These are phyloP conservation scores for Omphalea diandra DNA, from an alignment of 441 rosid species.

Conservation along the genomic window DNA sequence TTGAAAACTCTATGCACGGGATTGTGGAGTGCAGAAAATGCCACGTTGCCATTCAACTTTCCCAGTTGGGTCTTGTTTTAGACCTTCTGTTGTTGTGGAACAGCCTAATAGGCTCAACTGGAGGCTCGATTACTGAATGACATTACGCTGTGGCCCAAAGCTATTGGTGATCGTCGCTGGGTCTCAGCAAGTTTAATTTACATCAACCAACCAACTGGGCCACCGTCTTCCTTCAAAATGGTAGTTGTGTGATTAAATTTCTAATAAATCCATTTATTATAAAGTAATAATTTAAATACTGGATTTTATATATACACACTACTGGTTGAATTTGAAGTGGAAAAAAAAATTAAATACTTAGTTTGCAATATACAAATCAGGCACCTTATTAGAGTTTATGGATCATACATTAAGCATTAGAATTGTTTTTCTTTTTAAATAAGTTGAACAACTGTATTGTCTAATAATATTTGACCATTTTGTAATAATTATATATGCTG, in stretches of 20 bases:
- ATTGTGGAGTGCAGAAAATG: conserved; percentile 18
- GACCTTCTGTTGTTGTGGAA: neutral
- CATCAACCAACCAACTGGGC: no score
- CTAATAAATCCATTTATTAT: no score
- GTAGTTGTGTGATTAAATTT: no score
- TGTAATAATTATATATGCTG: neutral
- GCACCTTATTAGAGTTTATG: neutral
- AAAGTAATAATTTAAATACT: no score
- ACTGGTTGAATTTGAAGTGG: no score
- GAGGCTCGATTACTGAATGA: neutral
- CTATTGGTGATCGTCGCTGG: neutral
- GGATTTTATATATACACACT: no score
- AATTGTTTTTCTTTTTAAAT: no score
- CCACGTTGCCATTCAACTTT: neutral
- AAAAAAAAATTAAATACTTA: no score
- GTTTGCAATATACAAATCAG: neutral
- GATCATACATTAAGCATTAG: neutral
- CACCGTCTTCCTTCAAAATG: no score
- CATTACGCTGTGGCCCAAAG: neutral
- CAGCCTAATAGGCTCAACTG: neutral
- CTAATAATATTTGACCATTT: neutral
- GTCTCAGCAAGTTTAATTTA: no score
- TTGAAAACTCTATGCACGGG: neutral
- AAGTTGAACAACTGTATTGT: neutral
- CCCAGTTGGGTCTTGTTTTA: neutral